Base-by-base conservation (phyloP, 1,284 basidiomycete species). In the Athelia sp. region DNA sequence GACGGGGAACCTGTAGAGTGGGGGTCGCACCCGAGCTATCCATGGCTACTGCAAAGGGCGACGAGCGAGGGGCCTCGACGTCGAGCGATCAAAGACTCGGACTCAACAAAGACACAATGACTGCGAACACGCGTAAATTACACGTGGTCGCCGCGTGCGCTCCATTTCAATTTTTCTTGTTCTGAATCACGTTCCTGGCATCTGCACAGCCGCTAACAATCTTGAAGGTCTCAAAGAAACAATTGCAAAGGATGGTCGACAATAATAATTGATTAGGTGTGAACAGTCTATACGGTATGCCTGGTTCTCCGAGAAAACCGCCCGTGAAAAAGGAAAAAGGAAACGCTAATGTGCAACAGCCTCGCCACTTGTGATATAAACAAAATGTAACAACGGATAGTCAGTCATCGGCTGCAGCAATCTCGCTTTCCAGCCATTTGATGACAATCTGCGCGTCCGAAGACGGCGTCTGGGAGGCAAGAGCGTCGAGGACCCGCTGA, bases 401-500 rank as follows among this genome's bases (percentile, higher is more conserved):
- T 68, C 63, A 67, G 56, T 55, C 50, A 1, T 57, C 56, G 1
- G 34, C 46, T 40, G 70, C 66, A 19, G 62, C 61, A 17, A 77
- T 58, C 51, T 78, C 76, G 32, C 66, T 64, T 47, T 77, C 74
- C 43, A 82, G 58, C 79, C 79, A 82, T 31, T 68, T 64, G 14
- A 67, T 61, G 4, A 76, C 63, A 18, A 76, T 57, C 9, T 63
- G 60, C 52, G 68, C 65, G 9, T n/a, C 36, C 8, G n/a, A n/a
- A n/a, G 36, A 17, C 8, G 15, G 15, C 9, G 36, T 6, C 3
- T 58, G 50, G 19, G 69, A 63, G 13, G 60, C 55, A 24, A 64
- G 65, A 35, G 71, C 67, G 42, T 81, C 74, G 22, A 81, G 64
- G 35, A 86, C 70, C 26, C 75, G 75, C 56, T 75, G 72, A 1